These are phyloP conservation scores for Gypsophila paniculata DNA, from an alignment of 179 eudicot species.

Conservation along the genomic window DNA sequence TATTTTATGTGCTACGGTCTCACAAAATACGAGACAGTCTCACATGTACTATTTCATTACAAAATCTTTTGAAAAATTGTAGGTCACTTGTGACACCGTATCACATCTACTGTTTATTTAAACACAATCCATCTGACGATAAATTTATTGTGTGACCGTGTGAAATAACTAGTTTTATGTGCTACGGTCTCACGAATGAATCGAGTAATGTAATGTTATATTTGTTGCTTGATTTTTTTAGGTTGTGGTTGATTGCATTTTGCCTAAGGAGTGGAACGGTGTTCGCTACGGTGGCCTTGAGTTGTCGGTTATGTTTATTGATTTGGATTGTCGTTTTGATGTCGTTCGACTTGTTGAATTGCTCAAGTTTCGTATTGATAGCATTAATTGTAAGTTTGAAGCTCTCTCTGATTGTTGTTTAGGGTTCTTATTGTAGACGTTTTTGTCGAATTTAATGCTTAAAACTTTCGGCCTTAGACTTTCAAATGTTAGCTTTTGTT, in stretches of 20 bases:
- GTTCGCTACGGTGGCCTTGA: slow-evolving; percentile 72
- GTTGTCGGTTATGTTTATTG: slow-evolving; percentile 56
- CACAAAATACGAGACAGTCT: no score
- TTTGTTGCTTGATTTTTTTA: slow-evolving; percentile 23
- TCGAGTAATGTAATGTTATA: neutral
- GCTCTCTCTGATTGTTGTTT: neutral
- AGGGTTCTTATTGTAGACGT: neutral
- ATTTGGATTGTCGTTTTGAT: slow-evolving; percentile 91
- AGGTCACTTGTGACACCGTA: no score
- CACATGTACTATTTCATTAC: no score
- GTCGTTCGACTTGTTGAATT: slow-evolving; percentile 47
- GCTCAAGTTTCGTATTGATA: slow-evolving; percentile 41
- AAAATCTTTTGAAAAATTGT: no score
- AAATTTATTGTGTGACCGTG: no score
- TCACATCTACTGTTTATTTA: no score
- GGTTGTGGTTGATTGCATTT: slow-evolving; percentile 72
- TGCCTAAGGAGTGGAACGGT: slow-evolving; percentile 80
- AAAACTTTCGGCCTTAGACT: neutral
- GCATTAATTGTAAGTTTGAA: slow-evolving; percentile 35
- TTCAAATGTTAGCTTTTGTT: neutral
- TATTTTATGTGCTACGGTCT: no score
- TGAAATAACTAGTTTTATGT: no score
- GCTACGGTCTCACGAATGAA: no score
- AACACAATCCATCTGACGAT: no score
- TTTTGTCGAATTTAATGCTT: neutral